These are phyloP conservation scores for Nitzschia palea DNA, from an alignment of 108 stramenopile species.

Conservation along the genomic window DNA sequence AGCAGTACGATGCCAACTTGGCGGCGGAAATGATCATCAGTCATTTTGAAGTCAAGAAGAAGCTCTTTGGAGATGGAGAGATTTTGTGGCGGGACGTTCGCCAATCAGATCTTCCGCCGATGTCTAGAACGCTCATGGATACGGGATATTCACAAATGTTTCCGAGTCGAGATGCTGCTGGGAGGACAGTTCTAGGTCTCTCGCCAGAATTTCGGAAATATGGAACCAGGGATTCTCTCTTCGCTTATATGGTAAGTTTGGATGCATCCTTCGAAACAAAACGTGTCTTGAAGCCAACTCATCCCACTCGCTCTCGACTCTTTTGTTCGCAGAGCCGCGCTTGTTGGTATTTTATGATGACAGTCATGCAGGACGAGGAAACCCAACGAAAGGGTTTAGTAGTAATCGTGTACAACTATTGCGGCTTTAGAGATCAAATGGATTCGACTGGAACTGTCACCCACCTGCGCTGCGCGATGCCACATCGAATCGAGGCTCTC, in stretches of 20 bases:
- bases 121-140: neutral
- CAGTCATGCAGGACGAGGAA: conserved; percentile 9
- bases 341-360: conserved; percentile 8
- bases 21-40: conserved; percentile 20
- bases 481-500: neutral
- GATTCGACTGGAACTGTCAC: too few relatives aligned
- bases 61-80: conserved; percentile 26
- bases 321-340: neutral
- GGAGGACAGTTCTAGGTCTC: conserved; percentile 4
- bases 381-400: conserved; percentile 30
- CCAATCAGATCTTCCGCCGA: neutral
- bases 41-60: conserved; percentile 22
- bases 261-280: neutral
- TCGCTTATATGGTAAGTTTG: neutral
- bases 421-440: neutral
- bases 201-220: neutral
- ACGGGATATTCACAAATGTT: conserved; percentile 1
- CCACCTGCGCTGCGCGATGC: neutral
- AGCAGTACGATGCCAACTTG: conserved; percentile 23
- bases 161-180: neutral
- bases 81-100: conserved; percentile 2
- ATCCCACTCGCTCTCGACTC: too few relatives aligned
- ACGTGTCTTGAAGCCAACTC: too few relatives aligned
- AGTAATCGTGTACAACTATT: conserved; percentile 8
- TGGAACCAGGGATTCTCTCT: neutral